Evolutionary conservation across 345 rosid genomes (phyloP), one percentile per base, ranked within the genome.

Genomic region (Geranium brycei): DNA sequence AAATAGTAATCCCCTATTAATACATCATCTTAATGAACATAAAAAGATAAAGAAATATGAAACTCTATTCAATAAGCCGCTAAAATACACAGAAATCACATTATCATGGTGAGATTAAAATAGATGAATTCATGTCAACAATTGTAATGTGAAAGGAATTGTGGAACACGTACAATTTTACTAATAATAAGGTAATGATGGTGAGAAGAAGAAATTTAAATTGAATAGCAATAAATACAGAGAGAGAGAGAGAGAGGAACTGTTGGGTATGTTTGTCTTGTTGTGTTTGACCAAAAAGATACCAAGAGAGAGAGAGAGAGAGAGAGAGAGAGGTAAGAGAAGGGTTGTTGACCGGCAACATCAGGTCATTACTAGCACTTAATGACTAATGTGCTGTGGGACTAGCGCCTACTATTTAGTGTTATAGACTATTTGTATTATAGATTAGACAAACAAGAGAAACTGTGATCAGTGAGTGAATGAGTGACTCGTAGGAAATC

Each of bases 171-270:
- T 51, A n/a, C 60, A 60, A 58, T 51, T 73, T 73, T 64, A 67
- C 66, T 71, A 83, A 83, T 83, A 83, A 80, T 75, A 69, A 72
- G 85, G 82, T 77, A 75, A 83, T 79, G 77, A 80, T 77, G 28
- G 28, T 23, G 78, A 76, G 69, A 69, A 60, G 41, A 70, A 64
- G 62, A 77, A 11, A 55, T 5, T n/a, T 59, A 23, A 15, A 51
- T 14, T 60, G 17, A 60, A 31, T 19, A 5, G 3, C 19, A 58
- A 18, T 23, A 56, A 64, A 40, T 40, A 18, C 14, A 2, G 16
- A 16, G 14, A 47, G 53, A 13, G 11, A 13, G 53, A 47, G 53
- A 13, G 15, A 13, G 53, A 47, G 14, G 53, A 8, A 8, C 3
- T 47, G 53, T 47, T 38, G 53, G 7, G 53, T 47, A 7, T 40